Conservation (phyloP, 1,284 basidiomycete genomes). For the Ganoderma multipileum region DNA sequence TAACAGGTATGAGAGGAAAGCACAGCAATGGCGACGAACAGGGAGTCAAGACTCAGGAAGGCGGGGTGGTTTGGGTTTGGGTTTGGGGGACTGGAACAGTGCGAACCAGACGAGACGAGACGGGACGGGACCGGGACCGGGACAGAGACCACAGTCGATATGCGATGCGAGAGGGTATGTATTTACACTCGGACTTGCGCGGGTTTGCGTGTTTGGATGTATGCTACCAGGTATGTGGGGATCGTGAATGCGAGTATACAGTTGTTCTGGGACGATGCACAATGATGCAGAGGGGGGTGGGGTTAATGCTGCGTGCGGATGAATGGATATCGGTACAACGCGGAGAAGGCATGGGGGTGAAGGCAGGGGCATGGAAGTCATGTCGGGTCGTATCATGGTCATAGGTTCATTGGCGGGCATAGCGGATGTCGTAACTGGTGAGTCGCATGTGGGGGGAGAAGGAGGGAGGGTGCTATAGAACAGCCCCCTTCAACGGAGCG, state of each 20-base stretch:
- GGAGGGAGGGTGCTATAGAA: not conserved
- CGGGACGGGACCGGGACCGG: not conserved
- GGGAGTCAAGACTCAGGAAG: no score
- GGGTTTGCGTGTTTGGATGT: not conserved
- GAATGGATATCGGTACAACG: not conserved
- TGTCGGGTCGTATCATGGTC: slow-evolving; percentile 13
- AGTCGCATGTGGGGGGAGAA: not conserved
- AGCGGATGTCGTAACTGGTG: slow-evolving; percentile 10
- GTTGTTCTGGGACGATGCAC: not conserved
- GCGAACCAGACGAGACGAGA: not conserved
- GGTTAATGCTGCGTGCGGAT: not conserved
- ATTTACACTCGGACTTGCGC: slow-evolving; percentile 15
- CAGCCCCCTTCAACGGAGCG: not conserved
- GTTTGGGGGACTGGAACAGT: not conserved
- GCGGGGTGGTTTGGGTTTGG: not conserved
- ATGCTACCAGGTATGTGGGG: slow-evolving; percentile 6
- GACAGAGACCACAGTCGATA: not conserved
- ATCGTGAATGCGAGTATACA: not conserved
- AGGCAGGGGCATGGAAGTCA: slow-evolving; percentile 8
- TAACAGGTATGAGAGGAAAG: slow-evolving; percentile 1
- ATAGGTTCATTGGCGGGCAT: slow-evolving; percentile 23
- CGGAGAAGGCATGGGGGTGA: not conserved
- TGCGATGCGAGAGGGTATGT: slow-evolving; percentile 18
- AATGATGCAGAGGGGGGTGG: not conserved
- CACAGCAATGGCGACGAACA: slow-evolving; percentile 3